phyloP scores from a whole-genome alignment of 768 basidiomycete species.

The Hydnum rufescens region DNA sequence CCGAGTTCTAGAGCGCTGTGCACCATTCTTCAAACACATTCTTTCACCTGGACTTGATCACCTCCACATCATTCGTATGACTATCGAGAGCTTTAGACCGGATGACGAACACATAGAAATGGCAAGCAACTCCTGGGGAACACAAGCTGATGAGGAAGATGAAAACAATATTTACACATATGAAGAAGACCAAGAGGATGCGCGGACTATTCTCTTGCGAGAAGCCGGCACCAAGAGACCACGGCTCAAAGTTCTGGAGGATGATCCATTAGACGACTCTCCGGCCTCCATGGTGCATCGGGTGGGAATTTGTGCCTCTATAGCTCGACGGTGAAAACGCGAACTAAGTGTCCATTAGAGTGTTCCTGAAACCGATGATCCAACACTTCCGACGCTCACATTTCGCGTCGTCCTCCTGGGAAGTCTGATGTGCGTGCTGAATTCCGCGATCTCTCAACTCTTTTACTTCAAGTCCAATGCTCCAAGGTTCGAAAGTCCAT shows the following conservation, averaged over 20 bases:
- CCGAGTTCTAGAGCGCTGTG: no score
- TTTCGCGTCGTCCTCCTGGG: not conserved
- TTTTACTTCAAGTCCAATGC: constrained; percentile 3
- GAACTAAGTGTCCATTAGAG: not conserved
- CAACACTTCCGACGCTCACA: not conserved
- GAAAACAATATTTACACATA: no score
- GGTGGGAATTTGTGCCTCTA: not conserved
- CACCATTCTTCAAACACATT: no score
- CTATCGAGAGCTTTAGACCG: no score
- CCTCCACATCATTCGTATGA: no score
- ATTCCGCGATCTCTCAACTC: not conserved
- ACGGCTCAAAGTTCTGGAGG: not conserved
- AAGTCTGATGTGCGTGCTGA: not conserved
- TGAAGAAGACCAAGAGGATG: not conserved
- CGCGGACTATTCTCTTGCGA: not conserved
- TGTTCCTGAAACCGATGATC: constrained; percentile 3
- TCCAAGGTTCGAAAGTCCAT: not conserved
- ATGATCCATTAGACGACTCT: constrained; percentile 2
- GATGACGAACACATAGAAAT: no score
- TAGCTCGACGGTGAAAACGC: not conserved
- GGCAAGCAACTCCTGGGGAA: no score
- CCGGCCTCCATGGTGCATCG: not conserved
- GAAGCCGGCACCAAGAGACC: not conserved
- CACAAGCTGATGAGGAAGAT: no score
- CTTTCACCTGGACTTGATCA: no score